Evolutionary conservation across 1,284 basidiomycete species (phyloP).

Genomic region (Amylostereum chailletii): DNA sequence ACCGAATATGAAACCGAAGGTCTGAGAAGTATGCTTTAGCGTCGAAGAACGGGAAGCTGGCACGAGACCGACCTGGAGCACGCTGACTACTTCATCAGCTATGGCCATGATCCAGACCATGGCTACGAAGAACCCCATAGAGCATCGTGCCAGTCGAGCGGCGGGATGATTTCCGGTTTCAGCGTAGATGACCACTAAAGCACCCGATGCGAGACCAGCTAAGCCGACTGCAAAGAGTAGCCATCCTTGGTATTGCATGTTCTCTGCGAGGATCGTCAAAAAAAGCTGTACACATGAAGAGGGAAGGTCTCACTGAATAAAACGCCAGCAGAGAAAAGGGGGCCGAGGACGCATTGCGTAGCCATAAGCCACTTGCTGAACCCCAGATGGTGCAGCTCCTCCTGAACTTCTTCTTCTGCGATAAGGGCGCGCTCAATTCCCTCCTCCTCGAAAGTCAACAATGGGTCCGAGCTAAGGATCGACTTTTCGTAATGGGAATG

Average conservation of each 20-base stretch:
- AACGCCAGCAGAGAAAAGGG: constrained; percentile 67
- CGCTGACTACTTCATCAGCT: constrained; percentile 86
- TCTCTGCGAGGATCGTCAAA: constrained; percentile 30
- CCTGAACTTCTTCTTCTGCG: constrained; percentile 57
- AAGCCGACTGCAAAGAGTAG: constrained; percentile 47
- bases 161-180: constrained; percentile 50
- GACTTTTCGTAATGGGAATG: constrained; percentile 38
- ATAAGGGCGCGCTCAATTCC: constrained; percentile 53
- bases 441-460: constrained; percentile 66
- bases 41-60: not conserved
- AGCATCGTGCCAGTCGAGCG: constrained; percentile 69
- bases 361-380: constrained; percentile 82
- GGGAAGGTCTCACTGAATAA: constrained; percentile 54
- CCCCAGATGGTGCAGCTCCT: constrained; percentile 51
- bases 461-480: constrained; percentile 24
- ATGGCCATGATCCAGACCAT: constrained; percentile 96
- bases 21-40: constrained; percentile 34
- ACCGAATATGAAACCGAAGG: constrained; percentile 88
- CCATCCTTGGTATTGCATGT: constrained; percentile 43
- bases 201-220: constrained; percentile 45
- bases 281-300: constrained; percentile 6
- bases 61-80: constrained; percentile 57
- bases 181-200: constrained; percentile 54
- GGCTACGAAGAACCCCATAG: constrained; percentile 82
- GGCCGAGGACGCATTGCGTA: constrained; percentile 72